Percentiles rank a stretch among this genome's conserved stretches.
Evolutionary conservation across 352 stramenopile species (phyloP).

Genomic region (Globisporangium spinosum): DNA sequence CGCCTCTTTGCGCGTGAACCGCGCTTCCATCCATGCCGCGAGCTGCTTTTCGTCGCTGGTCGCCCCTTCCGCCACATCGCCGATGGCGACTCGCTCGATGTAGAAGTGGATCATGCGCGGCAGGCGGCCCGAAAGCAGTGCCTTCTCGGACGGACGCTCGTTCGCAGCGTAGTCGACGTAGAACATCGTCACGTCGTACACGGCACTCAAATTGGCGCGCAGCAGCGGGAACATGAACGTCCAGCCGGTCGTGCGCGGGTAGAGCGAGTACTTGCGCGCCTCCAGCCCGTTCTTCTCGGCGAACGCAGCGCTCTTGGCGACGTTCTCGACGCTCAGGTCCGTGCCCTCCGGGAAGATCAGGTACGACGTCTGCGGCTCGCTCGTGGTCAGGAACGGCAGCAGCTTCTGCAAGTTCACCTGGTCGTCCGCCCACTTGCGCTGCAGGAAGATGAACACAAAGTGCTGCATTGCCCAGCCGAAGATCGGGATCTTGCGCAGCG

Average conservation of each 20-base stretch:
- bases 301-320: constrained; percentile 59
- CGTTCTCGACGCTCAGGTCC: constrained; percentile 61
- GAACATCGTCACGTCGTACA: constrained; percentile 85
- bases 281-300: constrained; percentile 46
- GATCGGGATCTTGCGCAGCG: constrained; percentile 62
- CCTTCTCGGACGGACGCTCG: constrained; percentile 65
- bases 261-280: constrained; percentile 59
- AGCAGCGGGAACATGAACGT: constrained; percentile 72
- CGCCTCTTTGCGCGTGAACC: constrained; percentile 65
- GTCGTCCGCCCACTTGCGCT: constrained; percentile 64
- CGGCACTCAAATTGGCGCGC: constrained; percentile 46
- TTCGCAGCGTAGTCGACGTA: constrained; percentile 62
- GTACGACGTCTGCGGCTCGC: constrained; percentile 57
- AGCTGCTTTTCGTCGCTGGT: constrained; percentile 38
- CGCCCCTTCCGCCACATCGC: constrained; percentile 18
- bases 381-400: constrained; percentile 46
- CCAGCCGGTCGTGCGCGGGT: constrained; percentile 73
- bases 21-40: constrained; percentile 55
- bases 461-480: constrained; percentile 87
- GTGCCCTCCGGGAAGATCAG: constrained; percentile 83
- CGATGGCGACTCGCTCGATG: constrained; percentile 56
- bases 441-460: constrained; percentile 83
- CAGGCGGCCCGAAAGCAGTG: constrained; percentile 52
- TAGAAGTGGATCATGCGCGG: constrained; percentile 70
- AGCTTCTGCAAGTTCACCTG: constrained; percentile 46